Evolutionary conservation across 1,139 yeast species (phyloP).

Genomic region (Blastobotrys apis): DNA sequence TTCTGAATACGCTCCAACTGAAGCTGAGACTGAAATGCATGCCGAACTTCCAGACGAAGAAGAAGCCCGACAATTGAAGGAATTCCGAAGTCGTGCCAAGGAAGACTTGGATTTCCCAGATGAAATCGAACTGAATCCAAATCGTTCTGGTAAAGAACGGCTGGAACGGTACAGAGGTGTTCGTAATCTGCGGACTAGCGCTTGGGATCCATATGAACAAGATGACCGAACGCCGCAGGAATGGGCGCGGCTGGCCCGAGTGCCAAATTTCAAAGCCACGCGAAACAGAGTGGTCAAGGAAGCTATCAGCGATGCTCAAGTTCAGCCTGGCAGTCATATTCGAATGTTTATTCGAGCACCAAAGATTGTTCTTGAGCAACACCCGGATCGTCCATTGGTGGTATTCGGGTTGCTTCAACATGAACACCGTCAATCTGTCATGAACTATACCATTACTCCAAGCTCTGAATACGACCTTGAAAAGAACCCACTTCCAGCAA

Average conservation of each 20-base stretch:
- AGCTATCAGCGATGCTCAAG: slow-evolving; percentile 48
- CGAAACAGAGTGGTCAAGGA: slow-evolving; percentile 66
- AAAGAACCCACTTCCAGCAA: slow-evolving; percentile 76
- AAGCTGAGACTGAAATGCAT: slow-evolving; percentile 57
- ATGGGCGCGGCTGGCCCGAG: slow-evolving; percentile 71
- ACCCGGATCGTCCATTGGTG: slow-evolving; percentile 46
- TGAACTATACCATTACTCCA: slow-evolving; percentile 74
- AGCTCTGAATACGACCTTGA: slow-evolving; percentile 67
- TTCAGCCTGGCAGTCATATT: slow-evolving; percentile 62
- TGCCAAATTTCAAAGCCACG: slow-evolving; percentile 75
- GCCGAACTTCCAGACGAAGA: slow-evolving; percentile 77
- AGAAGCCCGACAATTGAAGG: slow-evolving; percentile 70
- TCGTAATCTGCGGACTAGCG: slow-evolving; percentile 70
- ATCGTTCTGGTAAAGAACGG: slow-evolving; percentile 69
- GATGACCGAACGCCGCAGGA: slow-evolving; percentile 73
- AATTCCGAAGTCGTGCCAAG: slow-evolving; percentile 62
- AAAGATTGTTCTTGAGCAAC: slow-evolving; percentile 35
- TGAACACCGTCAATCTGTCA: slow-evolving; percentile 81
- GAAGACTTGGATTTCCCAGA: slow-evolving; percentile 95
- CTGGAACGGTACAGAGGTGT: slow-evolving; percentile 79
- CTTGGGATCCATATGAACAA: slow-evolving; percentile 83
- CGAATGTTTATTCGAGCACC: slow-evolving; percentile 63
- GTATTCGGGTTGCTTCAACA: slow-evolving; percentile 74
- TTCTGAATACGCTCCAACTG: slow-evolving; percentile 41
- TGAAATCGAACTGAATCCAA: slow-evolving; percentile 80